phyloP scores from a whole-genome alignment of 164 flowering plant genomes.

The Vitis vinifera region ASM3070453v1 NC_081810.1:5330001-5330500 shows the following conservation, averaged over 20 bases:
- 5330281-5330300: constrained; percentile 20
- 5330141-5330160: constrained; percentile 28
- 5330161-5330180: constrained; percentile 52
- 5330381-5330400: constrained; percentile 26
- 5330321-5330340: constrained; percentile 36
- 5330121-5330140: too few relatives aligned
- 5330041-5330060: too few relatives aligned
- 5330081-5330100: too few relatives aligned
- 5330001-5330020: too few relatives aligned
- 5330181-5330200: constrained; percentile 37
- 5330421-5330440: constrained; percentile 3
- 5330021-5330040: too few relatives aligned
- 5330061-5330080: too few relatives aligned
- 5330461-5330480: constrained; percentile 35
- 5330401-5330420: constrained; percentile 19
- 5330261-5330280: constrained; percentile 28
- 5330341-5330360: constrained; percentile 36
- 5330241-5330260: constrained; percentile 13
- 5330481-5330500: constrained; percentile 39
- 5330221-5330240: constrained; percentile 29
- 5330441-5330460: constrained; percentile 20
- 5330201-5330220: constrained; percentile 42
- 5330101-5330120: too few relatives aligned
- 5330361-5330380: constrained; percentile 45
- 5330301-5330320: constrained; percentile 42